Evolutionary conservation across 805 yeast species (phyloP), one percentile per base, ranked within the genome.

Genomic region (Spathaspora boniae): DNA sequence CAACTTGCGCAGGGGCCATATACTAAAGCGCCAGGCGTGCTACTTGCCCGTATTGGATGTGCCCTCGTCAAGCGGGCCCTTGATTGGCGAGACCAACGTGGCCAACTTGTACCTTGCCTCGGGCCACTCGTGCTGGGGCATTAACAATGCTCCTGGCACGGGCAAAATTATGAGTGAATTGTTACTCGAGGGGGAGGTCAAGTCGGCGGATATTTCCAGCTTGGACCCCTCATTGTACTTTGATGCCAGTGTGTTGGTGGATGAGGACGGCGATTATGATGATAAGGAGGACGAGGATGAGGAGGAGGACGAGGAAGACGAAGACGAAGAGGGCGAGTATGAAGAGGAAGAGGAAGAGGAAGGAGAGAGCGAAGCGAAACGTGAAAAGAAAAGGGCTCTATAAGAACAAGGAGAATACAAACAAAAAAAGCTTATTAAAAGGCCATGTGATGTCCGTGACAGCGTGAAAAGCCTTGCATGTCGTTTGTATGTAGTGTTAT

Each of bases 61-160:
- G 6, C 95, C 97, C 1, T 83, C 94, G 4, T 77, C 86, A 26
- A 78, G 91, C 2, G 98, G 98, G 5, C 98, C 98, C 0, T 67
- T 93, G 36, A 81, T 91, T 47, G 98, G 98, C 30, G 91, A 86
- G 49, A 91, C 98, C 0, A 88, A 88, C 51, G 94, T 89, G 6
- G 77, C 74, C 16, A 80, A 81, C 41, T 65, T 91, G 42, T 84
- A 67, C 48, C 58, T 91, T 37, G 96, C 96, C 2, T 77, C 91
- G 11, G 98, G 98, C 0, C 98, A 91, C 60, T 84, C 96, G 11
- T 93, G 98, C 62, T 91, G 98, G 98, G 98, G 98, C 16, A 93
- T 91, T 44, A 93, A 91, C 63, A 91, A 93, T 59, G 96, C 96
- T 0, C 97, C 97, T 1, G 97, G 85, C 4, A 89, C 97, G 0